Base-by-base conservation (phyloP, 139 green algal genomes). In the Picochlorum sp. region DNA sequence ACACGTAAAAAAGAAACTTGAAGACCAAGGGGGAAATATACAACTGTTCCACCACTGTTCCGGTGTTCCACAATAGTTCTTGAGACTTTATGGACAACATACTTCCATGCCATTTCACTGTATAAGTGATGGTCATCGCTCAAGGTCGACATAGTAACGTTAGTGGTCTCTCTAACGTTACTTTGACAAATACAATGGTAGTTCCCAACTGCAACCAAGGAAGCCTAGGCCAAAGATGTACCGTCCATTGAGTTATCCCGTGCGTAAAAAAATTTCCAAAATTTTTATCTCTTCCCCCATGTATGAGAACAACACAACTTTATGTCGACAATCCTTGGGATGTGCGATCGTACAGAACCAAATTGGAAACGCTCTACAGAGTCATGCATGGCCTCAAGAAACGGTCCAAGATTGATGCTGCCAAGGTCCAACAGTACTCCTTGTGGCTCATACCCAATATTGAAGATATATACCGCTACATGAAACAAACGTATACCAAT, bases 1-100 rank as follows among this genome's bases (percentile, higher is more conserved):
- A 54, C 47, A 54, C 47, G 47, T 54, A 54, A 54, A 54, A 54
- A 24, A 50, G 47, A 54, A 54, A 54, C 47, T 54, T 54, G 47
- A 54, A 54, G 47, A 54, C 47, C 47, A 54, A 54, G 47, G 47
- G 47, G 47, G 47, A 54, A 54, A 54, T 54, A 23, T 23, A 23
- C 34, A 38, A 38, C 34, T 38, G 34, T 52, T 54, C 47, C 47
- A 54, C 47, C 23, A 54, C 47, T 54, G 47, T 54, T 54, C 47
- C 47, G 47, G 47, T 54, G 47, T 54, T 54, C 47, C 47, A 54
- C 47, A 54, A 54, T 24, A 54, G 47, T 54, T 24, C 47, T 54
- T 54, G 47, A 54, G 47, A 54, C 47, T 54, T 54, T 54, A 13
- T 54, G 16, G 47, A 54, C 47, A 54, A 54, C 16, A 24, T 54